A percentile compares a stretch with the other conserved stretches of the same genome.
Evolutionary conservation across 805 yeast genomes (phyloP).

Genomic region (Cyberlindnera maritima): DNA sequence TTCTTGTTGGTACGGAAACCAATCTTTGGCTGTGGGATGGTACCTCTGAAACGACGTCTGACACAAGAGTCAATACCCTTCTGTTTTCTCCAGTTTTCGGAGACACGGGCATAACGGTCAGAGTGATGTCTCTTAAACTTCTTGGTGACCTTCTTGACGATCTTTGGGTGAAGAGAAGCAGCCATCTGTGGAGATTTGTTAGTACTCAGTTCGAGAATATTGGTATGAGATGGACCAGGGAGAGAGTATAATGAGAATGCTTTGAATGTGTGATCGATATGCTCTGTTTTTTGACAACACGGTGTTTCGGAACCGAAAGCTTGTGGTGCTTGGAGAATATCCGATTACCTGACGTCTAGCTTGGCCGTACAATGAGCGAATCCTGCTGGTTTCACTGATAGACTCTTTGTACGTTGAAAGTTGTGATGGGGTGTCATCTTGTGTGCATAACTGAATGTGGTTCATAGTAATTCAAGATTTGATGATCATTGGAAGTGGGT

Average conservation of each 20-base stretch:
- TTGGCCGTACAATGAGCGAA: too few species aligned
- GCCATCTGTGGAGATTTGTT: conserved; percentile 66
- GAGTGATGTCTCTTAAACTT: conserved; percentile 99
- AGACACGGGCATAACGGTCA: conserved; percentile 98
- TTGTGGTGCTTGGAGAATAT: too few species aligned
- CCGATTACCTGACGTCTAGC: too few species aligned
- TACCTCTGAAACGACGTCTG: conserved; percentile 99
- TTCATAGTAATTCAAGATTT: not conserved
- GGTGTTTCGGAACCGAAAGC: too few species aligned
- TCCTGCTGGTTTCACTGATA: too few species aligned
- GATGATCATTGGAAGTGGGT: not conserved
- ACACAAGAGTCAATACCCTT: conserved; percentile 99
- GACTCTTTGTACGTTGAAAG: too few species aligned
- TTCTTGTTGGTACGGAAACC: conserved; percentile 99
- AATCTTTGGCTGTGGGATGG: conserved; percentile 97
- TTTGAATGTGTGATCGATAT: too few species aligned
- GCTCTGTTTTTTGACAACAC: too few species aligned
- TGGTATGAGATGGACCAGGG: not conserved
- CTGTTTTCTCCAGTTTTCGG: conserved; percentile 99
- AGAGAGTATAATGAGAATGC: not conserved
- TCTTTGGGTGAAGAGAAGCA: conserved; percentile 97
- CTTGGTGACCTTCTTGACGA: conserved; percentile 98
- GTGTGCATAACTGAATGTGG: too few species aligned
- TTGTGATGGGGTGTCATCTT: too few species aligned
- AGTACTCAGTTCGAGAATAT: conserved; percentile 17